These are phyloP conservation scores for Rhododendron henanense DNA, from an alignment of 148 eudicot genomes.

Conservation along the genomic window DNA sequence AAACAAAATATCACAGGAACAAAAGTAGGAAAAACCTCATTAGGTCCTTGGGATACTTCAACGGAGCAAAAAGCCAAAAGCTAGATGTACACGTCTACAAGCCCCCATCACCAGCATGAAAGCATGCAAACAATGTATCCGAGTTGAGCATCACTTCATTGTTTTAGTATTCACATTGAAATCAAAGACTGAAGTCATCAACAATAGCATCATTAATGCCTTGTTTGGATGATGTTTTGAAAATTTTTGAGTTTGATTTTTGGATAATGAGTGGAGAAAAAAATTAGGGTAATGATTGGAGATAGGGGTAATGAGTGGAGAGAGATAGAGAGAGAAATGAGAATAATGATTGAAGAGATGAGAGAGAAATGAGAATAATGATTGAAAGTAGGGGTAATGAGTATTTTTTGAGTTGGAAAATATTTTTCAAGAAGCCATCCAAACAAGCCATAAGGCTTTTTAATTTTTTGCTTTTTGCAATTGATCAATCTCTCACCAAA, in stretches of 20 bases:
- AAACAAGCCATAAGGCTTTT: not conserved
- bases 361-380: no score
- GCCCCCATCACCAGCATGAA: not conserved
- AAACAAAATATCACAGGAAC: not conserved
- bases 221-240: no score
- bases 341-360: no score
- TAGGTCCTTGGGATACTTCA: not conserved
- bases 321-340: no score
- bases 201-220: not conserved
- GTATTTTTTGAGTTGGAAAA: no score
- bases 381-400: no score
- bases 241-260: no score
- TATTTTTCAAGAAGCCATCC: no score
- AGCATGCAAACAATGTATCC: not conserved
- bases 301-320: no score
- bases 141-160: not conserved
- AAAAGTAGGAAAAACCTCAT: not conserved
- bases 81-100: not conserved
- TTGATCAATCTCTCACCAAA: not conserved
- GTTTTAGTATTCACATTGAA: not conserved
- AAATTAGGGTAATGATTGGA: no score
- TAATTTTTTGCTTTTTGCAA: not conserved
- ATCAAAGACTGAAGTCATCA: not conserved
- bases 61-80: not conserved
- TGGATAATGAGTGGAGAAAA: no score